Base-by-base conservation (phyloP, 768 basidiomycete species). In the Rhizopogon salebrosus region DNA sequence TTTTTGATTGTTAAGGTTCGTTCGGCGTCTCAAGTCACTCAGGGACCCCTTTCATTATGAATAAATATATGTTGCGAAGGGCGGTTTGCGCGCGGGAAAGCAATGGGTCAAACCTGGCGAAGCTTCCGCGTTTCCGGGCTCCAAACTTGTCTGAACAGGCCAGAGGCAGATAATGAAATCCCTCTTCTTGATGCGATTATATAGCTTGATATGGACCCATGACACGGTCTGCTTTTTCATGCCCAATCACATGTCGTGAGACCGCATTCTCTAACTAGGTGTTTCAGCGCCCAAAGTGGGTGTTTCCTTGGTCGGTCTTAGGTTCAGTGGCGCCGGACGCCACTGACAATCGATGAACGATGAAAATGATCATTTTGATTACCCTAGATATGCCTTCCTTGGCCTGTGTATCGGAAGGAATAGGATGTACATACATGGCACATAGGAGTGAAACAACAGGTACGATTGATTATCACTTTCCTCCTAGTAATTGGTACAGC, bases 61-160 rank as follows among this genome's bases (percentile, higher is more conserved):
- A 6, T 2, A 20, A 40, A 40, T 22, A 27, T 34, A 31, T 34
- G 45, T 46, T 13, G 45, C 45, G 14, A 46, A 46, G 45, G 45
- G 45, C 45, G 45, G 45, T 46, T 46, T 29, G 45, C 29, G 45
- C 45, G 45, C 29, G 45, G 45, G 45, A 46, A 46, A 45, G 31
- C 31, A 14, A 3, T n/a, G 43, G 43, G 13, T n/a, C 26, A 29
- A 42, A 5, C 27, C 27, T 27, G 42, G 42, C 13, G 41, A 34
- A 34, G 31, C 11, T 29, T 45, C 7, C 29, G 43, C 18, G 20
- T 20, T 20, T 29, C 29, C 29, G 29, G 27, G 11, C 31, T 34
- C 27, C 27, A 27, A 27, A 27, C 5, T 27, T 27, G 27, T 3
- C 29, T 46, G 29, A 34, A 34, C 36, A n/a, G 18, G 29, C 16